phyloP scores from a whole-genome alignment of 805 yeast genomes.

The Cyberlindnera amylophila region DNA sequence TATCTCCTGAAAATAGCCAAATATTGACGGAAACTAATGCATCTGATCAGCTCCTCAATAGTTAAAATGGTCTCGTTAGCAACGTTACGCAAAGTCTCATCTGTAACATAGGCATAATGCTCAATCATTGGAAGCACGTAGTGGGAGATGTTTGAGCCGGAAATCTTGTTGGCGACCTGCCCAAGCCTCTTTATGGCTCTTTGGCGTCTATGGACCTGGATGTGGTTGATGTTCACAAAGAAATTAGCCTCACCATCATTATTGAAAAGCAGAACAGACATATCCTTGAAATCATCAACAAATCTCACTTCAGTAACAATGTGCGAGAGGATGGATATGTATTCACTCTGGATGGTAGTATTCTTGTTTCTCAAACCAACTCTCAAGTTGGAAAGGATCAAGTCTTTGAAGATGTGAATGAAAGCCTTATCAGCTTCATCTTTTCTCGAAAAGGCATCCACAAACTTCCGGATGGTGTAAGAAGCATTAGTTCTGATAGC shows the following conservation, averaged over 20 bases:
- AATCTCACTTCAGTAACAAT: slow-evolving; percentile 46
- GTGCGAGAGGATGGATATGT: slow-evolving; percentile 60
- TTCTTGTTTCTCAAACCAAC: slow-evolving; percentile 57
- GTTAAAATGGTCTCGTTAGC: slow-evolving; percentile 63
- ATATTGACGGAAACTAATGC: slow-evolving; percentile 75
- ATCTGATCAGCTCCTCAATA: slow-evolving; percentile 53
- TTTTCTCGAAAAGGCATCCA: slow-evolving; percentile 42
- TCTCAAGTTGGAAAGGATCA: slow-evolving; percentile 62
- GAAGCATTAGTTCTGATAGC: slow-evolving; percentile 78
- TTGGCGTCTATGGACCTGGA: slow-evolving; percentile 83
- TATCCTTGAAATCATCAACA: slow-evolving; percentile 53
- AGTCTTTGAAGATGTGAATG: slow-evolving; percentile 42
- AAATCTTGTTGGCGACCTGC: slow-evolving; percentile 42
- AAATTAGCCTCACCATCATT: slow-evolving; percentile 84
- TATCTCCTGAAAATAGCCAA: slow-evolving; percentile 72
- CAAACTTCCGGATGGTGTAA: slow-evolving; percentile 55
- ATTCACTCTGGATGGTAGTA: slow-evolving; percentile 70
- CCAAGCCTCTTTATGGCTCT: slow-evolving; percentile 70
- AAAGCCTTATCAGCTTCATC: slow-evolving; percentile 28
- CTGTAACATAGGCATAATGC: slow-evolving; percentile 59
- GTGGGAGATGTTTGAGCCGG: slow-evolving; percentile 63
- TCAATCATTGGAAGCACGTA: slow-evolving; percentile 84
- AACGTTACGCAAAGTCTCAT: slow-evolving; percentile 57
- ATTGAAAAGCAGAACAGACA: slow-evolving; percentile 57
- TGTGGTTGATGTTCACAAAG: slow-evolving; percentile 71